These are phyloP conservation scores for Pythium inflatum DNA, from an alignment of 352 stramenopile species.

Conservation along the genomic window DNA sequence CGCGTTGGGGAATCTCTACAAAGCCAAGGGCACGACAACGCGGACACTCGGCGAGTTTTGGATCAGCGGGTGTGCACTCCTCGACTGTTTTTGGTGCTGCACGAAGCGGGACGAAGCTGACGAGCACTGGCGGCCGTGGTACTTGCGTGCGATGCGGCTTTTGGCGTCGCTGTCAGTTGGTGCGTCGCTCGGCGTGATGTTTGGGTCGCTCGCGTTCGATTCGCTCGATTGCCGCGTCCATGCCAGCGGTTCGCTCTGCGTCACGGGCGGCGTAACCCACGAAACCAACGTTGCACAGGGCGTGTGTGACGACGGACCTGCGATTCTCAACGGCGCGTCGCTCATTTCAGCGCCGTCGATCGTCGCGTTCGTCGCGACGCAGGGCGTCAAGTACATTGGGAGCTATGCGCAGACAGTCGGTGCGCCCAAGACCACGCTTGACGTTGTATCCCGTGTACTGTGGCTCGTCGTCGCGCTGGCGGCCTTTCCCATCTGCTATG, in stretches of 20 bases:
- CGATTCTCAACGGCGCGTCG: neutral
- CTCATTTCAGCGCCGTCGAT: neutral
- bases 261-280: neutral
- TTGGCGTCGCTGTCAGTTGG: too few species aligned
- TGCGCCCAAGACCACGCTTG: neutral
- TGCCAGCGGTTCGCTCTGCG: neutral
- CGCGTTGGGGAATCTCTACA: too few species aligned
- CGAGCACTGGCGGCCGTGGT: too few species aligned
- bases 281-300: neutral
- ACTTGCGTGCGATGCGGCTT: too few species aligned
- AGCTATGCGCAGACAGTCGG: slow-evolving; percentile 4
- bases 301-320: neutral
- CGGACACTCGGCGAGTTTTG: too few species aligned
- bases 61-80: too few species aligned
- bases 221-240: too few species aligned
- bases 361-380: slow-evolving; percentile 6
- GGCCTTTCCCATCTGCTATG: slow-evolving; percentile 5
- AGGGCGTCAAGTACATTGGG: slow-evolving; percentile 9
- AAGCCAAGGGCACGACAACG: too few species aligned
- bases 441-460: neutral
- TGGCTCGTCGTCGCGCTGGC: slow-evolving; percentile 7
- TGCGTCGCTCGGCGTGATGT: too few species aligned
- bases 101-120: too few species aligned
- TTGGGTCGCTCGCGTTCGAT: too few species aligned
- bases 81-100: too few species aligned